Conservation (phyloP, 2,329 filamentous ascomycete species). For the Ceratocystis albifundus region DNA sequence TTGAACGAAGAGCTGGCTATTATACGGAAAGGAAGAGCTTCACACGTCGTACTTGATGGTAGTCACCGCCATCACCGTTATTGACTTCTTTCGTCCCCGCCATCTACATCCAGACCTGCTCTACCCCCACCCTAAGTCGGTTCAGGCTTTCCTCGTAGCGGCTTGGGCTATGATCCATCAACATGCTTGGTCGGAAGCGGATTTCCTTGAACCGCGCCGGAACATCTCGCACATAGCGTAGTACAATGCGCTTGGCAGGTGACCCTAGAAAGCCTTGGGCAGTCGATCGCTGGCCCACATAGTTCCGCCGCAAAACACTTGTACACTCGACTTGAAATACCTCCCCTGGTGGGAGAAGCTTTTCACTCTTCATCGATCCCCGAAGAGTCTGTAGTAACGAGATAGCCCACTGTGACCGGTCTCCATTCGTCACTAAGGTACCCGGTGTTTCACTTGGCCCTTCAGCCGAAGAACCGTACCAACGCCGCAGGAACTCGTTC, state of each 20-base stretch:
- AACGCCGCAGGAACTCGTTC: slow-evolving; percentile 49
- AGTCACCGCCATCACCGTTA: neutral
- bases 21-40: no score
- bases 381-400: slow-evolving; percentile 55
- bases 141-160: slow-evolving; percentile 60
- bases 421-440: slow-evolving; percentile 42
- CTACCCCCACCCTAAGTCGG: slow-evolving; percentile 43
- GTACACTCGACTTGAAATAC: slow-evolving; percentile 62
- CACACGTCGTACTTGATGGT: neutral
- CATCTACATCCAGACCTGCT: slow-evolving; percentile 26
- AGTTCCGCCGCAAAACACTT: slow-evolving; percentile 52
- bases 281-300: slow-evolving; percentile 9
- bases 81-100: neutral
- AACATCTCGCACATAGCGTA: slow-evolving; percentile 61
- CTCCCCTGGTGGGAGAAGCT: slow-evolving; percentile 64
- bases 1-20: no score
- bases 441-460: slow-evolving; percentile 24
- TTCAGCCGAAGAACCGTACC: slow-evolving; percentile 40
- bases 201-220: slow-evolving; percentile 59
- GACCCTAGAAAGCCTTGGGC: slow-evolving; percentile 46
- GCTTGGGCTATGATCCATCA: slow-evolving; percentile 64
- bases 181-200: slow-evolving; percentile 59
- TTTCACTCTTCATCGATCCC: slow-evolving; percentile 55
- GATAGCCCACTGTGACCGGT: slow-evolving; percentile 48
- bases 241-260: slow-evolving; percentile 55